Evolutionary conservation across 345 rosid genomes (phyloP), one percentile per base, ranked within the genome.

Genomic region (Kernera saxatilis): DNA sequence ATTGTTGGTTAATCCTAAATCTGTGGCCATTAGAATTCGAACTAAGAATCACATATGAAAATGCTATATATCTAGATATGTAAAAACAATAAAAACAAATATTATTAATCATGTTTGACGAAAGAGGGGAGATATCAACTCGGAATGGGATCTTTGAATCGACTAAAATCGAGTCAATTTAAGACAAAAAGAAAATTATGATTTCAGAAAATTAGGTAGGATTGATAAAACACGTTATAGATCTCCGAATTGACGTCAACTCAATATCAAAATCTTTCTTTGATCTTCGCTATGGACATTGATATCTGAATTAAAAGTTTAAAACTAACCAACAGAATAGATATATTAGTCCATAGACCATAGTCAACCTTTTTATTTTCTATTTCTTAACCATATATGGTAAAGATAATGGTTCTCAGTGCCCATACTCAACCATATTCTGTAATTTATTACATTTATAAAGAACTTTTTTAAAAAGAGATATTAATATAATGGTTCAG

Each of bases 221-320:
- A 60, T 59, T 74, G 69, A 50, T 60, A 19, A 14, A 74, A 60
- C 73, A 59, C 73, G 78, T 67, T 60, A 55, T 8, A 74, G 40
- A 67, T 59, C 12, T 23, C 29, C n/a, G 1, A 50, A 57, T 40
- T 50, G 67, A 50, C 39, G 53, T 67, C 37, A 39, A 49, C 30
- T 67, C 52, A 27, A 67, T 33, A 67, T 51, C 69, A 30, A 59
- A 50, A 13, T 17, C 35, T 29, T 57, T 56, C 44, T 65, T 46
- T 45, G 57, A 45, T 25, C 27, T 17, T 71, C 21, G 8, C 32
- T 35, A 41, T 53, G 39, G 37, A 53, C 30, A 56, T 65, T 56
- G 44, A 39, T 39, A 39, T n/a, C 52, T 23, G 37, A 65, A 37
- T 40, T 30, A 66, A 57, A 73, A 37, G 21, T 27, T 40, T 30